These are phyloP conservation scores for Hylodesmum podocarpum DNA, from an alignment of 306 rosid species.

Conservation along the genomic window DNA sequence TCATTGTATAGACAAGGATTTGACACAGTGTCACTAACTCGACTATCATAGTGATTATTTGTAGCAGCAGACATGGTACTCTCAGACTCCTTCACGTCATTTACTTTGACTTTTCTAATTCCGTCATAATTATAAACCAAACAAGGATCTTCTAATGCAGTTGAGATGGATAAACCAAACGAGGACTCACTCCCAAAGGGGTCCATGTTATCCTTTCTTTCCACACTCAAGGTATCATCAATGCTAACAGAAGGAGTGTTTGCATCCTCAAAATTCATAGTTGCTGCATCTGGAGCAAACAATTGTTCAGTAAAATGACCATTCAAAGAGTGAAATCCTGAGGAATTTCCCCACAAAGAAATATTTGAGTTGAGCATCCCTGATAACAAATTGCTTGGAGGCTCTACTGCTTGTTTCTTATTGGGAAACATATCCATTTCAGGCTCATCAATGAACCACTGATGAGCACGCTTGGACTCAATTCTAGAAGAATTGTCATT, in stretches of 20 bases:
- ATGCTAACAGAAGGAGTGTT: slow-evolving; percentile 36
- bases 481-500: slow-evolving; percentile 51
- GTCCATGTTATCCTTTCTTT: slow-evolving; percentile 50
- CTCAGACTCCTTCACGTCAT: slow-evolving; percentile 73
- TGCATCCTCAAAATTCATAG: slow-evolving; percentile 44
- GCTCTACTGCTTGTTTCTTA: slow-evolving; percentile 73
- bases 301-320: slow-evolving; percentile 52
- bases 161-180: slow-evolving; percentile 58
- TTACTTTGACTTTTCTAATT: slow-evolving; percentile 67
- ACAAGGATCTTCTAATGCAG: slow-evolving; percentile 54
- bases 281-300: slow-evolving; percentile 46
- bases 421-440: slow-evolving; percentile 59
- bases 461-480: slow-evolving; percentile 74
- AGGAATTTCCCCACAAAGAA: slow-evolving; percentile 57
- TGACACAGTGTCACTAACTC: slow-evolving; percentile 30
- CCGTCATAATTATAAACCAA: slow-evolving; percentile 54
- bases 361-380: slow-evolving; percentile 53
- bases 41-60: slow-evolving; percentile 47
- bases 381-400: slow-evolving; percentile 42
- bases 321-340: slow-evolving; percentile 54
- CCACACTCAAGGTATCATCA: slow-evolving; percentile 43
- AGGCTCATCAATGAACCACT: slow-evolving; percentile 66
- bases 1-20: slow-evolving; percentile 35
- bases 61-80: slow-evolving; percentile 41
- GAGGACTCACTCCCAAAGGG: slow-evolving; percentile 49